These are phyloP conservation scores for Cladophialophora carrionii DNA, from an alignment of 2,329 filamentous ascomycete species.

Conservation along the genomic window DNA sequence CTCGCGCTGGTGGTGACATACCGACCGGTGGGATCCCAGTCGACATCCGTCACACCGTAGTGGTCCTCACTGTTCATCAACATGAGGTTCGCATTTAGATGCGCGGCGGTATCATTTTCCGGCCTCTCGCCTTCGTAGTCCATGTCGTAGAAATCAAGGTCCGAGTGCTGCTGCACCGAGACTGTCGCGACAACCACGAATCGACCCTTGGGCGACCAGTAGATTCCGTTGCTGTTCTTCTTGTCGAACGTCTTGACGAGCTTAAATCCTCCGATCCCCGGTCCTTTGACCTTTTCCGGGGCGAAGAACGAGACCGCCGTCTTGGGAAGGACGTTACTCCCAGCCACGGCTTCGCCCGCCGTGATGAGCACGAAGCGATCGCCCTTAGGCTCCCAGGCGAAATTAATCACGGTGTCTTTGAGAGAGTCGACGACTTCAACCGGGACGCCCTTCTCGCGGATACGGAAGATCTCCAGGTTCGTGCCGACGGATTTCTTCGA, in stretches of 20 bases:
- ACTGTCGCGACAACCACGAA: constrained; percentile 96
- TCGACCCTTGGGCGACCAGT: constrained; percentile 94
- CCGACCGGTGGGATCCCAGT: constrained; percentile 96
- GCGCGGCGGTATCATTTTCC: constrained; percentile 92
- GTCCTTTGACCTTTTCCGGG: constrained; percentile 88
- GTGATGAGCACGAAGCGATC: constrained; percentile 97
- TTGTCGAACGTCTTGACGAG: constrained; percentile 93
- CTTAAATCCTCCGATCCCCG: constrained; percentile 83
- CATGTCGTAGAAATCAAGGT: constrained; percentile 96
- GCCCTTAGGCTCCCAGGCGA: constrained; percentile 98
- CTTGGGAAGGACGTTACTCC: constrained; percentile 85
- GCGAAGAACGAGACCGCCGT: constrained; percentile 95
- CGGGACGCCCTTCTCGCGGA: constrained; percentile 95
- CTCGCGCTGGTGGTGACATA: constrained; percentile 93
- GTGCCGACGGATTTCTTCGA: constrained; percentile 98
- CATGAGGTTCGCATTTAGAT: constrained; percentile 90
- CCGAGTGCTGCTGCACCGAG: constrained; percentile 87
- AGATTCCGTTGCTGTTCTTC: constrained; percentile 99
- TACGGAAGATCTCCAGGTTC: constrained; percentile 96
- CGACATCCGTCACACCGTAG: constrained; percentile 95
- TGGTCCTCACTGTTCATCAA: constrained; percentile 92
- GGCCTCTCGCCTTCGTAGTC: constrained; percentile 98
- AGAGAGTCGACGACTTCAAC: constrained; percentile 97
- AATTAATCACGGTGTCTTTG: constrained; percentile 99
- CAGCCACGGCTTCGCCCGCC: constrained; percentile 77